A percentile compares a stretch with the other conserved stretches of the same genome.
phyloP scores from a whole-genome alignment of 75 land plant species.

The Pinus albicaulis region DNA sequence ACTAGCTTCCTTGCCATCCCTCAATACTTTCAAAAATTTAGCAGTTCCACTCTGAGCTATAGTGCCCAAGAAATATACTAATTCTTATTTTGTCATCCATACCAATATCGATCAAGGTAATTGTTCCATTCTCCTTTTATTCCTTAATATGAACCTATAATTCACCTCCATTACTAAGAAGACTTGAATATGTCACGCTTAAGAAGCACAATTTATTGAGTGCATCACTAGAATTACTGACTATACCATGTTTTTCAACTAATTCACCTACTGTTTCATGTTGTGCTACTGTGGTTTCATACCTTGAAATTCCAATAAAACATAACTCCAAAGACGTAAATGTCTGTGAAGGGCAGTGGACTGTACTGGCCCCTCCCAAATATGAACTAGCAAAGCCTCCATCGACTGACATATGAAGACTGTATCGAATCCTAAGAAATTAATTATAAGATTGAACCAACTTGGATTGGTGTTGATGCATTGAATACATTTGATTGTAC shows the following conservation, averaged over 20 bases:
- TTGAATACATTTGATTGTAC: too few relatives aligned
- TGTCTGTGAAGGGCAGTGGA: not conserved
- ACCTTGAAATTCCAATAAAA: not conserved
- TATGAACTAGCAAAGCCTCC: too few relatives aligned
- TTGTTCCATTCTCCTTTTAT: conserved; percentile 80
- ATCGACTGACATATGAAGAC: too few relatives aligned
- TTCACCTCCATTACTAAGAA: conserved; percentile 67
- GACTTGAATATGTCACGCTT: conserved; percentile 75
- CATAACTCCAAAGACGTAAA: not conserved
- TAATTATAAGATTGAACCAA: too few relatives aligned
- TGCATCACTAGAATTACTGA: conserved; percentile 98
- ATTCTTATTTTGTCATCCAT: too few relatives aligned
- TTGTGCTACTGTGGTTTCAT: not conserved
- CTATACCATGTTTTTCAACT: conserved; percentile 42
- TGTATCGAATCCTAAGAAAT: too few relatives aligned
- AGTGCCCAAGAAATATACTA: too few relatives aligned
- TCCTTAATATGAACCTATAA: conserved; percentile 84
- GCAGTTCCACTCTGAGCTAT: too few relatives aligned
- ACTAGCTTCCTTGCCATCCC: conserved; percentile 93
- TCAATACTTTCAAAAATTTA: conserved; percentile 92
- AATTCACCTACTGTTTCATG: not conserved
- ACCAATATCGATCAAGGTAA: conserved; percentile 24
- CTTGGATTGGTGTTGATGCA: too few relatives aligned
- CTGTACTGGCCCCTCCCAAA: too few relatives aligned
- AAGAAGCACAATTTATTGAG: conserved; percentile 93